Conservation (phyloP, 805 yeast genomes). For the Candida xyloterini region DNA sequence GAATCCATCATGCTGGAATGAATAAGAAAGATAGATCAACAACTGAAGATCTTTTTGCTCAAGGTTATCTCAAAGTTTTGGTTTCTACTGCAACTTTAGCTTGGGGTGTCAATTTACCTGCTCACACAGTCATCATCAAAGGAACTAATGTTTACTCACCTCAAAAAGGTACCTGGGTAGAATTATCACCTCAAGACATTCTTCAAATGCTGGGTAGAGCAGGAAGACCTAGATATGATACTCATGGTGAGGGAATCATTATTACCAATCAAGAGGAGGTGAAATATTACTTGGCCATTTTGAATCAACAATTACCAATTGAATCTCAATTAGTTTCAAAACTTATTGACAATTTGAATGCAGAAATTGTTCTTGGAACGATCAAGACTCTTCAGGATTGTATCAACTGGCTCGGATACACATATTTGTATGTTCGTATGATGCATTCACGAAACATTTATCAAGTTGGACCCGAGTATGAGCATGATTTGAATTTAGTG, state of each 20-base stretch:
- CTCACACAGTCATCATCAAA: conserved; percentile 88
- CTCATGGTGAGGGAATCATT: conserved; percentile 89
- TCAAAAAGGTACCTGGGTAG: conserved; percentile 83
- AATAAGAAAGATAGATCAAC: conserved; percentile 66
- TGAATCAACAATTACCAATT: conserved; percentile 88
- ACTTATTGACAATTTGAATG: conserved; percentile 75
- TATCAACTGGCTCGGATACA: conserved; percentile 73
- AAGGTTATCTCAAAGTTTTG: conserved; percentile 76
- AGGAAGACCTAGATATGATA: conserved; percentile 93
- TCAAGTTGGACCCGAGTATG: conserved; percentile 67
- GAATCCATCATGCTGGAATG: conserved; percentile 91
- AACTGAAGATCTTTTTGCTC: conserved; percentile 85
- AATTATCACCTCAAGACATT: conserved; percentile 91
- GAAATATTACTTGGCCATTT: conserved; percentile 83
- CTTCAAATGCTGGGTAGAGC: conserved; percentile 98
- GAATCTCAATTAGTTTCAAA: conserved; percentile 79
- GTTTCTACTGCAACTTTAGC: conserved; percentile 93
- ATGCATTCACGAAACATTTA: conserved; percentile 66
- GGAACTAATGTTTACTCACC: conserved; percentile 96
- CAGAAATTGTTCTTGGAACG: conserved; percentile 78
- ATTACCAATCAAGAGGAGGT: conserved; percentile 84
- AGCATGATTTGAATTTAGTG: conserved; percentile 44
- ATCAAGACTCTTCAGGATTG: conserved; percentile 62
- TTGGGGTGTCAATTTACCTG: conserved; percentile 96
- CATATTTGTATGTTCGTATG: conserved; percentile 82